These are phyloP conservation scores for Floccularia luteovirens DNA, from an alignment of 768 basidiomycete species.

Conservation along the genomic window DNA sequence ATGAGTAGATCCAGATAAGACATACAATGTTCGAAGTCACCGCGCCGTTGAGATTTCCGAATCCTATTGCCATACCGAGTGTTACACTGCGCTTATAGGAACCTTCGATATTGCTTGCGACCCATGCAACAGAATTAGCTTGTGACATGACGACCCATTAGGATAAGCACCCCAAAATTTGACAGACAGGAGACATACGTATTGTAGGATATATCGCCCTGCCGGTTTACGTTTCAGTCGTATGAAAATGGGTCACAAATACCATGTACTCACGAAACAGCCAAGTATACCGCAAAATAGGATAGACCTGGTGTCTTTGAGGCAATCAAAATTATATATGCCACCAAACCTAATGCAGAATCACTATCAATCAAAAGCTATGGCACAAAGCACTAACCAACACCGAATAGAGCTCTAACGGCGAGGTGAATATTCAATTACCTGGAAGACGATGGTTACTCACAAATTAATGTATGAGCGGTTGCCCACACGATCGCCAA, in stretches of 20 bases:
- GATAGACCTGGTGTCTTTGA: slow-evolving; percentile 56
- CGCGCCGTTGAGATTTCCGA: slow-evolving; percentile 64
- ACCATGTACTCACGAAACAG: slow-evolving; percentile 46
- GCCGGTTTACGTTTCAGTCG: neutral
- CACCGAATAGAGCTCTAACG: slow-evolving; percentile 16
- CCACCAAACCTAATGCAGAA: slow-evolving; percentile 30
- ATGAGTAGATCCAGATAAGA: too few species aligned
- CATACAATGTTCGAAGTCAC: slow-evolving; percentile 60
- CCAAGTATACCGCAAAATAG: slow-evolving; percentile 68
- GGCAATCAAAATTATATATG: slow-evolving; percentile 60
- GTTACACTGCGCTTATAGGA: slow-evolving; percentile 67
- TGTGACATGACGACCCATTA: slow-evolving; percentile 1
- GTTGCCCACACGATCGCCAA: slow-evolving; percentile 53
- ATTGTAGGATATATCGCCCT: slow-evolving; percentile 47
- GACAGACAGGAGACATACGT: slow-evolving; percentile 23
- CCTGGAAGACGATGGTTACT: slow-evolving; percentile 11
- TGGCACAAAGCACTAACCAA: slow-evolving; percentile 11
- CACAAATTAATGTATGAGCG: slow-evolving; percentile 58
- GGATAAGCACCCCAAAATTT: neutral
- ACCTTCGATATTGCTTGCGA: slow-evolving; percentile 66
- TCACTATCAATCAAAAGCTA: neutral
- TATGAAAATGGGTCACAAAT: neutral
- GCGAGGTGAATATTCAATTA: neutral
- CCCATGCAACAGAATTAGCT: slow-evolving; percentile 43
- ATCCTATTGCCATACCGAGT: slow-evolving; percentile 63